Evolutionary conservation across 208 protist genomes (phyloP).

Genomic region (Leptomonas seymouri): DNA sequence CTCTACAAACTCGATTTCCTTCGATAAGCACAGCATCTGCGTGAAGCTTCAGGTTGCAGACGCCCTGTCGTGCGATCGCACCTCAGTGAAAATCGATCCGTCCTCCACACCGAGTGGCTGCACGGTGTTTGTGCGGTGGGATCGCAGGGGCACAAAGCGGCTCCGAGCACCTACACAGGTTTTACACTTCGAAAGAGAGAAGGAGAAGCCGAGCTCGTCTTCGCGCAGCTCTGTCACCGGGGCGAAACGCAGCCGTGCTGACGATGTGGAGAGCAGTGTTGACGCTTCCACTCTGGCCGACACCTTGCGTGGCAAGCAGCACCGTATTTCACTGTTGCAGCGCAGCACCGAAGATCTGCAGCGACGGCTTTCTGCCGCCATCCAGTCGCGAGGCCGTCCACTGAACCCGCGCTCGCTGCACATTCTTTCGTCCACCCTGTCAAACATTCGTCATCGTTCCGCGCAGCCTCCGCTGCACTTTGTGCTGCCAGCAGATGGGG

Average conservation of each 20-base stretch:
- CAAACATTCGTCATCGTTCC: conserved; percentile 40
- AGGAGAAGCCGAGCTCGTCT: neutral
- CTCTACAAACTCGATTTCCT: conserved; percentile 21
- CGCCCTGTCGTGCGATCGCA: conserved; percentile 2
- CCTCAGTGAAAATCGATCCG: conserved; percentile 25
- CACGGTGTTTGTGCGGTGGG: conserved; percentile 65
- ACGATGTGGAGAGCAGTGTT: conserved; percentile 1
- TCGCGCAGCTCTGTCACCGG: neutral
- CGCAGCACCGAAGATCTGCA: conserved; percentile 38
- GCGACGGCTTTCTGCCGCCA: conserved; percentile 15
- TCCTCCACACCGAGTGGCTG: conserved; percentile 33
- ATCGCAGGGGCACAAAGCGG: conserved; percentile 37
- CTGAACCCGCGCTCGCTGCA: conserved; percentile 16
- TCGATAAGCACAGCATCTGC: conserved; percentile 33
- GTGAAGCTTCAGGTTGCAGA: conserved; percentile 18
- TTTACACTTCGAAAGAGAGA: conserved; percentile 45
- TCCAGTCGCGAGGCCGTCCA: neutral
- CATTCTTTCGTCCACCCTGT: conserved; percentile 41
- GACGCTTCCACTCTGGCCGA: conserved; percentile 26
- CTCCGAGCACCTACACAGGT: conserved; percentile 38
- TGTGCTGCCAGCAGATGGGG: conserved; percentile 21
- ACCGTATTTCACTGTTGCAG: conserved; percentile 8
- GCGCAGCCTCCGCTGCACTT: conserved; percentile 63
- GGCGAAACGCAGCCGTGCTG: conserved; percentile 23
- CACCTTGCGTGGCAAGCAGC: conserved; percentile 10